Evolutionary conservation across 139 green algal genomes (phyloP).

Genomic region (Trebouxia sp.): DNA sequence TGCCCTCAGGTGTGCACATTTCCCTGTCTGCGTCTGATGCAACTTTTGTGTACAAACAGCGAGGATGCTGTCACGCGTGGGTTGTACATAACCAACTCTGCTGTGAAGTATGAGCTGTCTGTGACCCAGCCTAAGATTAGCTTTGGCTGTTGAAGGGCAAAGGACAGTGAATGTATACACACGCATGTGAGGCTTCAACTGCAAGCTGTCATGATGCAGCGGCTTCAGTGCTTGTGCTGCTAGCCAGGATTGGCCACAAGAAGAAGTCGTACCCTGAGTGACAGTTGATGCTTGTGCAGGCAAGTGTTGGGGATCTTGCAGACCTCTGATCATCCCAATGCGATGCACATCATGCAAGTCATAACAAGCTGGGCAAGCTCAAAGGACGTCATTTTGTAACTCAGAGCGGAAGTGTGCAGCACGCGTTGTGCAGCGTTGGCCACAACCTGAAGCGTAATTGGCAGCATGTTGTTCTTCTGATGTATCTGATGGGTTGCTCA

Average conservation of each 20-base stretch:
- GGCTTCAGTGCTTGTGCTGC: background rate
- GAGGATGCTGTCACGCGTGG: background rate
- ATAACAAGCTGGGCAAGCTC: constrained; percentile 8
- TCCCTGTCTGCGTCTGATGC: background rate
- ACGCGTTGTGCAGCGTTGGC: too few relatives aligned
- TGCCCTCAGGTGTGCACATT: background rate
- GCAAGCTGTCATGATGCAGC: background rate
- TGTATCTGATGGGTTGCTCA: too few relatives aligned
- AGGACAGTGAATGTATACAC: background rate
- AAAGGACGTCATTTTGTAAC: background rate
- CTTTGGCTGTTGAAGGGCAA: background rate
- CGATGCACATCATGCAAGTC: constrained; percentile 4
- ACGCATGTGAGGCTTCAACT: background rate
- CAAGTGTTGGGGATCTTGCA: constrained; percentile 19
- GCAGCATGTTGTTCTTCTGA: too few relatives aligned
- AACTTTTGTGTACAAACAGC: background rate
- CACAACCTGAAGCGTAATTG: too few relatives aligned
- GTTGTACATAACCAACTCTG: background rate
- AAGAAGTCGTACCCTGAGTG: background rate
- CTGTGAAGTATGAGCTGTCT: background rate
- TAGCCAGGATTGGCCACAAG: background rate
- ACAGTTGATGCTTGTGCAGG: constrained; percentile 7
- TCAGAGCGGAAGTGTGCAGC: too few relatives aligned
- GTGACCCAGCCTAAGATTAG: background rate
- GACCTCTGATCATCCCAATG: background rate